A percentile compares a stretch with the other conserved stretches of the same genome.
Conservation (phyloP, 2,329 filamentous ascomycete species). For the Madurella fahalii region DNA sequence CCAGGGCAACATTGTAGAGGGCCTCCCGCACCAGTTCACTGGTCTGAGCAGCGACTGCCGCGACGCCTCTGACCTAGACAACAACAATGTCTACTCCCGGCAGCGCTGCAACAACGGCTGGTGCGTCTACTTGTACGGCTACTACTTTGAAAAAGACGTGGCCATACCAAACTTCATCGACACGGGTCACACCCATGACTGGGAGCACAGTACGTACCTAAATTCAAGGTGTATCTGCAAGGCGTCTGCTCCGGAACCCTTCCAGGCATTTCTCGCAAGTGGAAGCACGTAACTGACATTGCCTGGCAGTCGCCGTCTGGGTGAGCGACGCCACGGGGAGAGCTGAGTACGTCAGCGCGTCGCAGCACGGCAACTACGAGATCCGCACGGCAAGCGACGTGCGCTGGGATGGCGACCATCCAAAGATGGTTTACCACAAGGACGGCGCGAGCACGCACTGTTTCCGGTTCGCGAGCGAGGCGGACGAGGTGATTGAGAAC, state of each 20-base stretch:
- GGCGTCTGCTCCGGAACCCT: too few relatives aligned
- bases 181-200: slow-evolving; percentile 38
- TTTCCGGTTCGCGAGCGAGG: slow-evolving; percentile 32
- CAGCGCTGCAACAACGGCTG: slow-evolving; percentile 42
- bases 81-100: slow-evolving; percentile 40
- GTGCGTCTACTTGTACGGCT: slow-evolving; percentile 43
- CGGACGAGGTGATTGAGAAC: slow-evolving; percentile 31
- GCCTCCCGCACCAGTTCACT: slow-evolving; percentile 25
- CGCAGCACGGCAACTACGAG: slow-evolving; percentile 33
- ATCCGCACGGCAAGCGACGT: slow-evolving; percentile 25
- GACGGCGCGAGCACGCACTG: slow-evolving; percentile 33
- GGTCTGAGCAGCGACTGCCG: slow-evolving; percentile 23
- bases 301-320: slow-evolving; percentile 28
- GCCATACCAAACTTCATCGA: slow-evolving; percentile 28
- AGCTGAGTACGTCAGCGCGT: slow-evolving; percentile 30
- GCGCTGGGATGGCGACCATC: slow-evolving; percentile 30
- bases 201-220: slow-evolving; percentile 30
- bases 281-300: too few relatives aligned
- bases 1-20: slow-evolving; percentile 31
- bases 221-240: too few relatives aligned
- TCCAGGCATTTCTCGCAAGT: too few relatives aligned
- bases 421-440: slow-evolving; percentile 39
- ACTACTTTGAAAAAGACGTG: slow-evolving; percentile 46
- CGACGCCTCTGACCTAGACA: slow-evolving; percentile 26
- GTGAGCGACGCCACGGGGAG: slow-evolving; percentile 22